phyloP scores from a whole-genome alignment of 2,329 filamentous ascomycete genomes.

The Pseudopyrenochaeta lycopersici region DNA sequence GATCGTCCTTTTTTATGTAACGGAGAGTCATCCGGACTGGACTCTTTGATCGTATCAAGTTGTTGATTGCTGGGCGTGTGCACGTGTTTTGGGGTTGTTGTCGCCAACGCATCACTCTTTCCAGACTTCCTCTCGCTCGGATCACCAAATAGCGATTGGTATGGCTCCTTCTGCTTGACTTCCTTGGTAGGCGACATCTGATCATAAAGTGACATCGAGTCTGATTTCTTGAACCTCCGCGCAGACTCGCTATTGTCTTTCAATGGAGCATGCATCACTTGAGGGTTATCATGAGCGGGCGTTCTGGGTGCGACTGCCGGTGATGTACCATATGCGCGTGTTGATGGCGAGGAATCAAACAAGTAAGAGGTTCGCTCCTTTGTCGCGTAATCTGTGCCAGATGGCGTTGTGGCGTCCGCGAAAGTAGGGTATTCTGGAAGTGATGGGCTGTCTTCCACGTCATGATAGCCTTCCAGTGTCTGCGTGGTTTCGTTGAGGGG shows the following conservation, averaged over 20 bases:
- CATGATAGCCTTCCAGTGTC: slow-evolving; percentile 8
- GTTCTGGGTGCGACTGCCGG: slow-evolving; percentile 28
- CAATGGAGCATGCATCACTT: slow-evolving; percentile 12
- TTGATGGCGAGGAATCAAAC: slow-evolving; percentile 50
- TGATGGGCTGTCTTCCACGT: slow-evolving; percentile 33
- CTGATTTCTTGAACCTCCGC: slow-evolving; percentile 12
- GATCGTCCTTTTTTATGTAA: slow-evolving; percentile 55
- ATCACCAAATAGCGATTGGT: slow-evolving; percentile 46
- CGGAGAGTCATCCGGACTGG: slow-evolving; percentile 53
- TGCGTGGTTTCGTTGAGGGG: slow-evolving; percentile 16
- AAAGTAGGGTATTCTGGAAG: slow-evolving; percentile 32
- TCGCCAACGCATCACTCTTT: slow-evolving; percentile 21
- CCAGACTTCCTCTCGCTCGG: slow-evolving; percentile 36
- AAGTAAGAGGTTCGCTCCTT: slow-evolving; percentile 48
- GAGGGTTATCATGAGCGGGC: slow-evolving; percentile 23
- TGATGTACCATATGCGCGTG: slow-evolving; percentile 42
- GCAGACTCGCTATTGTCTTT: slow-evolving; percentile 17
- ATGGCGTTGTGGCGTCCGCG: slow-evolving; percentile 28
- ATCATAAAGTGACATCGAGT: slow-evolving; percentile 11
- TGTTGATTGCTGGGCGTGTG: slow-evolving; percentile 41
- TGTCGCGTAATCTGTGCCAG: slow-evolving; percentile 43
- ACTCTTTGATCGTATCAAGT: slow-evolving; percentile 64
- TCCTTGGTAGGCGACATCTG: slow-evolving; percentile 17
- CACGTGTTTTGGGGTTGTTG: slow-evolving; percentile 35
- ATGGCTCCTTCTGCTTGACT: slow-evolving; percentile 28